Base-by-base conservation (phyloP, 2,329 filamentous ascomycete species). In the Ceratocystis variospora region DNA sequence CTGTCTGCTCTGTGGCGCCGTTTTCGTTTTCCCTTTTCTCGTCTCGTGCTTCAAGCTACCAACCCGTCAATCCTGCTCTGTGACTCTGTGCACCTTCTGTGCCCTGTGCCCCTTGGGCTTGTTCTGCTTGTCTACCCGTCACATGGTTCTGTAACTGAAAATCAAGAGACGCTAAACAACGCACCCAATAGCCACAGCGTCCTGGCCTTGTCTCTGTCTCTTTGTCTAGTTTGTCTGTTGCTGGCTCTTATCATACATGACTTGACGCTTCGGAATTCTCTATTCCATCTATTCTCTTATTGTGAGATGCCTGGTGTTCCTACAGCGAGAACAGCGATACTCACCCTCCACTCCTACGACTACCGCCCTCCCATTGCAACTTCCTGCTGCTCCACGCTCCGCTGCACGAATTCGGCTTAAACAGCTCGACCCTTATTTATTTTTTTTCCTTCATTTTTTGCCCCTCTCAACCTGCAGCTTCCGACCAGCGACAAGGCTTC, bases 391-490 rank as follows among this genome's bases (percentile, higher is more conserved):
- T 62, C 59, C 61, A 65, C 66, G 61, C 50, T 41, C 61, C 48
- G 48, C 48, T 53, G 48, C 7, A 59, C 50, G 33, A 65, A 37
- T 33, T 37, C 19, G 44, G 53, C 8, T 48, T 53, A 22, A 53
- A 64, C 62, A 48, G 64, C 68, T 63, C 62, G 62, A 48, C 62
- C 59, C 63, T 62, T 44, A 62, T 61, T 64, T 8, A 55, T 57
- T 62, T 64, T 61, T 57, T 22, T 5, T 25, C 15, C 45, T 48
- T 48, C n/a, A 19, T 63, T 67, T 55, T 62, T 57, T 57, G 53
- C 53, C 53, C 53, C 53, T 59, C 53, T 17, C 53, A 31, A n/a
- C 33, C 53, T 59, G 53, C 53, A 59, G 53, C 53, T 59, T 37
- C 28, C 15, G 25, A 59, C 28, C 25, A 59, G 53, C 53, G 53